These are phyloP conservation scores for Chrysoporthe austroafricana DNA, from an alignment of 2,329 filamentous ascomycete genomes.

Conservation along the genomic window DNA sequence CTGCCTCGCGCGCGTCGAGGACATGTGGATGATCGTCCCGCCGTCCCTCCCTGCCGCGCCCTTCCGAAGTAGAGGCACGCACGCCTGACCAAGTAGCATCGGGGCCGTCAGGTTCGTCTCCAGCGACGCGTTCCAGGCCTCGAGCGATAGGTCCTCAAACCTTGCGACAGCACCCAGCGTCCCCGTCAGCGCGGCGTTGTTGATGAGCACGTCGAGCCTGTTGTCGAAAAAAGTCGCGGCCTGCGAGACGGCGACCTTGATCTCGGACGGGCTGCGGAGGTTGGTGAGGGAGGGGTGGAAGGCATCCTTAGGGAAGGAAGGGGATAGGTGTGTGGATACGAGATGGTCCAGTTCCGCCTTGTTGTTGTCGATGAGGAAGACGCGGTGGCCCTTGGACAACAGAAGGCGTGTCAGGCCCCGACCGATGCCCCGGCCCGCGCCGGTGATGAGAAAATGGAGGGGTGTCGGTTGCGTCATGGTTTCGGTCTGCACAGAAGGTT, in stretches of 20 bases:
- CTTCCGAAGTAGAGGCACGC: slow-evolving; percentile 34
- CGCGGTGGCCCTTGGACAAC: slow-evolving; percentile 43
- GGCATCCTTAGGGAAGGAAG: slow-evolving; percentile 24
- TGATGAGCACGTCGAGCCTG: slow-evolving; percentile 45
- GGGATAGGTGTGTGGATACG: slow-evolving; percentile 32
- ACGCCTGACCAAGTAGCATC: slow-evolving; percentile 38
- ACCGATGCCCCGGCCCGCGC: slow-evolving; percentile 68
- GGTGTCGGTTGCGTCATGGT: slow-evolving; percentile 5
- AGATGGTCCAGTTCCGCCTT: slow-evolving; percentile 43
- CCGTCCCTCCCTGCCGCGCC: slow-evolving; percentile 18
- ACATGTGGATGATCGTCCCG: slow-evolving; percentile 49
- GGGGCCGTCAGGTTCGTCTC: slow-evolving; percentile 44
- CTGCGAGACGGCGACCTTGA: slow-evolving; percentile 35
- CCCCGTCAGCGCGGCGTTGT: slow-evolving; percentile 46
- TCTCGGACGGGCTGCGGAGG: slow-evolving; percentile 39
- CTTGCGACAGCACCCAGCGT: slow-evolving; percentile 40
- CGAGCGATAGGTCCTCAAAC: slow-evolving; percentile 39
- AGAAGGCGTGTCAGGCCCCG: slow-evolving; percentile 60
- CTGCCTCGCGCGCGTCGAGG: slow-evolving; percentile 53
- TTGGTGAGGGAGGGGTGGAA: slow-evolving; percentile 37
- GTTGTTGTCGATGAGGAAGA: slow-evolving; percentile 46
- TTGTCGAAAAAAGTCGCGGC: slow-evolving; percentile 40
- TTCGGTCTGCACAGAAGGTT: neutral
- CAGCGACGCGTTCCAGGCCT: slow-evolving; percentile 43
- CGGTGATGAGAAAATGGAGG: slow-evolving; percentile 59